Evolutionary conservation across 2,329 filamentous ascomycete genomes (phyloP), one percentile per base, ranked within the genome.

Genomic region (Aspergillus cejpii): DNA sequence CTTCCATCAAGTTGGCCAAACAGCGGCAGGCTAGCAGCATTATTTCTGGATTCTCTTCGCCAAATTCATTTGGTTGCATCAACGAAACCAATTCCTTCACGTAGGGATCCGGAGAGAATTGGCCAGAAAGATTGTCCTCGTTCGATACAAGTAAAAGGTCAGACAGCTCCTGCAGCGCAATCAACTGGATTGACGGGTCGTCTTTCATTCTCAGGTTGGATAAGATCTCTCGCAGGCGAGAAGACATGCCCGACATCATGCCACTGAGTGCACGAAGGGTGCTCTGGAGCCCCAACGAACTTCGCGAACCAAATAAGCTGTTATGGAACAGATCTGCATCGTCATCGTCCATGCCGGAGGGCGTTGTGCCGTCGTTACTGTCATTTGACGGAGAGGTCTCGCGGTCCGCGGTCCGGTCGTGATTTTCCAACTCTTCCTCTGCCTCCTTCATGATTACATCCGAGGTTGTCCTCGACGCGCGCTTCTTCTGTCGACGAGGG

Each of bases 1-100:
- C 94, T 66, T 98, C 92, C 92, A 98, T 98, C 44, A 98, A 69
- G 64, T 98, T 97, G 48, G 92, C 92, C 57, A 98, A 78, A 66
- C 88, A 97, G 48, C 94, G 85, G 63, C 92, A 98, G 15, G 92
- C 91, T 48, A 97, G 76, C 10, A 98, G 81, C 91, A 97, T 97
- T 50, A 97, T 87, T 66, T 98, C 92, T 0, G 90, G 87, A 56
- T 95, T 96, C 63, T 94, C 89, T 58, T 94, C 88, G 17, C 82
- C 83, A 52, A 87, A 81, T 45, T 94, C 88, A 61, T 87, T 87
- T 2, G 87, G 85, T 57, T 94, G 85, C 92, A 98, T 97, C 56
- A 98, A 72, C 10, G 77, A 70, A 38, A 98, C 89, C 41, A 98
- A 75, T 68, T 98, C 92, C 69, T 95, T 96, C 44, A 98, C 88